Evolutionary conservation across 1,284 basidiomycete genomes (phyloP).

Genomic region (Apiotrichum domesticum): DNA sequence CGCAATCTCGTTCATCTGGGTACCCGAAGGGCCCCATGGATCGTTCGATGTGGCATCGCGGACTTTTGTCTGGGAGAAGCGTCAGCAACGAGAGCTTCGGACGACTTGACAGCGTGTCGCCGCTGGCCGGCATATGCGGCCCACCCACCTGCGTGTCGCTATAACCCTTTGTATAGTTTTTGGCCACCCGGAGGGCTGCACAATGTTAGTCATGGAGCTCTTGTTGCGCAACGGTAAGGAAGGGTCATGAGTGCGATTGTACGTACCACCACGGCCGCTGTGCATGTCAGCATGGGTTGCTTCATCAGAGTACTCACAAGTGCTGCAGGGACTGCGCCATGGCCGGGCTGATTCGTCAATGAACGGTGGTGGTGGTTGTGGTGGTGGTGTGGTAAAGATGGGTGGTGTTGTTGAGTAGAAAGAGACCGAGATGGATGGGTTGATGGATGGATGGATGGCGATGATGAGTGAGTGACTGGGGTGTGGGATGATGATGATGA

Average conservation of each 20-base stretch:
- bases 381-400: not conserved
- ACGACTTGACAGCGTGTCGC: too few relatives aligned
- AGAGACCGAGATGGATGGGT: not conserved
- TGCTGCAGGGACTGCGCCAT: conserved; percentile 43
- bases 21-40: conserved; percentile 96
- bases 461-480: not conserved
- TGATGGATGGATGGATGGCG: not conserved
- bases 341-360: not conserved
- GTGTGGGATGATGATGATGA: not conserved
- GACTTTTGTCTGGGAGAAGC: conserved; percentile 69
- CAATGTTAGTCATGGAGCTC: not conserved
- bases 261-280: conserved; percentile 43
- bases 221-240: too few relatives aligned
- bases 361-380: not conserved
- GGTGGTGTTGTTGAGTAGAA: not conserved
- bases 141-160: conserved; percentile 58
- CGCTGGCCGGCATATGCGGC: too few relatives aligned
- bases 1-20: conserved; percentile 98
- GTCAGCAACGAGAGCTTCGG: too few relatives aligned
- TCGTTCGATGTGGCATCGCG: conserved; percentile 99
- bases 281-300: conserved; percentile 12
- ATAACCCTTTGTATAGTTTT: conserved; percentile 92
- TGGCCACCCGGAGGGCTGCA: conserved; percentile 70
- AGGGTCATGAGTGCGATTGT: not conserved
- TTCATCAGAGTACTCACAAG: conserved; percentile 31